Base-by-base conservation (phyloP, 768 basidiomycete genomes). In the Dentipellis sp. region DNA sequence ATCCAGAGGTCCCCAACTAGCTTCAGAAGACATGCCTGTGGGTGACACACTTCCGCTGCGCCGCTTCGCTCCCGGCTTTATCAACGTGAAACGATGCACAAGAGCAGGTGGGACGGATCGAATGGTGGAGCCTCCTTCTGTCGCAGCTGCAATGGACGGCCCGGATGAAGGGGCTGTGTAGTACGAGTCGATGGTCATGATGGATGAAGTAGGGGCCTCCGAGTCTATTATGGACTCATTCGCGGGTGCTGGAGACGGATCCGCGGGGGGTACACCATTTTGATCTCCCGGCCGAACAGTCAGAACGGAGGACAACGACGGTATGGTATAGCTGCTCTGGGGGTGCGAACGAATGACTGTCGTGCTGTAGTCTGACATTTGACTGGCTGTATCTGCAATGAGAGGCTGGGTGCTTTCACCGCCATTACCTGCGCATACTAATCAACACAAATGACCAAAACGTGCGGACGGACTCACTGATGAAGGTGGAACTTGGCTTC, bases 11-110 rank as follows among this genome's bases (percentile, higher is more conserved):
- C 82, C 87, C 88, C 89, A 91, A 0, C 77, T 70, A 16, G 66
- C 68, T 19, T 73, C 75, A 3, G 61, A 53, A 51, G 62, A 17
- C 6, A 51, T 53, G 11, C 63, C 62, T 12, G 68, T 61, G 4
- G 75, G 73, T 35, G 72, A 69, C 4, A 68, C 62, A 23, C 65
- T 68, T 4, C 74, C 72, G 57, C 67, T 72, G 56, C 51, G 56
- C 29, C 82, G 82, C 68, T 83, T 86, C 29, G 72, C 74, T 3
- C 89, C 89, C 14, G 91, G 90, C 67, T 86, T 90, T 63, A 93
- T 77, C 35, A 94, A 76, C 19, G 91, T 87, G 74, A 94, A 94
- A 16, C 93, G 85, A 67, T 94, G 92, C 2, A 91, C 76, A 52
- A 84, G 75, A 0, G 82, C 77, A 3, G 73, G 69, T 5, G 75